Evolutionary conservation across 2,329 filamentous ascomycete species (phyloP).

Genomic region (Cercospora brassicicola): DNA sequence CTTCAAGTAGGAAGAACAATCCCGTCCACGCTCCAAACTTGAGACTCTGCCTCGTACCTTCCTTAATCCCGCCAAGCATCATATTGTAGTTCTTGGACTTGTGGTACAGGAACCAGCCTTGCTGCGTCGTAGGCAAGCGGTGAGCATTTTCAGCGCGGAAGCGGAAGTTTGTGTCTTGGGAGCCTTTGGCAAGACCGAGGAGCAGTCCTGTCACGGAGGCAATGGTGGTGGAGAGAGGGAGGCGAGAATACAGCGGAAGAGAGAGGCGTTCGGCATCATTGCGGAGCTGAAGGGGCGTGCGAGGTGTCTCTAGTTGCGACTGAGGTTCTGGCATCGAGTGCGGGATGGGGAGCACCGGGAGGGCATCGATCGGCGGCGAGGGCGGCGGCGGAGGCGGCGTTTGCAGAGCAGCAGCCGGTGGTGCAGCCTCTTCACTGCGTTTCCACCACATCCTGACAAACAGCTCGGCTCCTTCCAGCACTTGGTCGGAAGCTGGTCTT

Average conservation of each 20-base stretch:
- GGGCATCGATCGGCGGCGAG: not conserved
- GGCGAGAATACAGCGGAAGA: conserved; percentile 36
- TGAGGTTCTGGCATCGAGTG: not conserved
- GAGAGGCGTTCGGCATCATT: conserved; percentile 35
- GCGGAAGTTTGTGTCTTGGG: conserved; percentile 58
- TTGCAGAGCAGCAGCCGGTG: not conserved
- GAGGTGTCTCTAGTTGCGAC: not conserved
- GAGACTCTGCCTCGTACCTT: conserved; percentile 73
- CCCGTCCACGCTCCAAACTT: conserved; percentile 71
- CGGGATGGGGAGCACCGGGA: not conserved
- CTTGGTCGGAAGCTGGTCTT: conserved; percentile 5
- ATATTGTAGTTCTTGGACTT: conserved; percentile 95
- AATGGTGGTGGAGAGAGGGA: conserved; percentile 33
- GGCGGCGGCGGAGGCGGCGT: not conserved
- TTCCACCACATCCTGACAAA: conserved; percentile 6
- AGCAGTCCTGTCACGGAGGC: conserved; percentile 33
- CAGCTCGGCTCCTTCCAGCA: not conserved
- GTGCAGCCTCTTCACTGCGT: not conserved
- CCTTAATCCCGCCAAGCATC: conserved; percentile 72
- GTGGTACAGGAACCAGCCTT: conserved; percentile 98
- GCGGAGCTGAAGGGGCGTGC: conserved; percentile 4
- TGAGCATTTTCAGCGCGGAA: conserved; percentile 97
- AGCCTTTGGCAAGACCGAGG: conserved; percentile 39
- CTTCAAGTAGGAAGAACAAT: conserved; percentile 78
- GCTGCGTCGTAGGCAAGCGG: conserved; percentile 76